Evolutionary conservation across 2,329 filamentous ascomycete species (phyloP).

Genomic region (Trichophyton mentagrophytes): DNA sequence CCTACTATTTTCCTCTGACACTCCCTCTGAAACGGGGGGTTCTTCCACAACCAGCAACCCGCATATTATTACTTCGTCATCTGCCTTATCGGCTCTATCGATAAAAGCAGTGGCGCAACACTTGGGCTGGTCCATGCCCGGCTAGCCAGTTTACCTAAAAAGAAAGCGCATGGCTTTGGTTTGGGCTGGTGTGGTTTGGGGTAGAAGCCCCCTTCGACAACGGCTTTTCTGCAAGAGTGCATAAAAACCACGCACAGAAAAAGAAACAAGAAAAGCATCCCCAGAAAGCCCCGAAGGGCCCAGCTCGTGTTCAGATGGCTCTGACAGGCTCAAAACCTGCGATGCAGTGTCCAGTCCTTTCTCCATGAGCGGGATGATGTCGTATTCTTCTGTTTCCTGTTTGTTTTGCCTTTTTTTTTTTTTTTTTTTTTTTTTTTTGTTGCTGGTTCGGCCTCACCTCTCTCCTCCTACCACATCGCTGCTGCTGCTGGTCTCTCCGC

Average conservation of each 20-base stretch:
- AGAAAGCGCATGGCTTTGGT: background rate
- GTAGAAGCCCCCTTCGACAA: background rate
- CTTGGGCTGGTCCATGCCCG: background rate
- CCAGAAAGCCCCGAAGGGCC: background rate
- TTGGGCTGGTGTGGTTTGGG: too few relatives aligned
- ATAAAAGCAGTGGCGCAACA: background rate
- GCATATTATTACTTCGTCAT: background rate
- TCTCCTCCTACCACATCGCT: background rate
- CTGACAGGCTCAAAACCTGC: background rate
- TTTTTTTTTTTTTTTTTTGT: too few relatives aligned
- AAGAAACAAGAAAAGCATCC: background rate
- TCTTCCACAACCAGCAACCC: background rate
- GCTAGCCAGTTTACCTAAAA: background rate
- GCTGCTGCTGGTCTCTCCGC: background rate
- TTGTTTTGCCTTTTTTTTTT: background rate
- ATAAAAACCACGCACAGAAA: background rate
- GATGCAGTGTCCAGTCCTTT: background rate
- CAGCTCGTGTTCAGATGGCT: background rate
- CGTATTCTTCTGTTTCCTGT: background rate
- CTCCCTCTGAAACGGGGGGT: too few relatives aligned
- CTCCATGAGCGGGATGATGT: background rate
- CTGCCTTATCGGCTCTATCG: background rate
- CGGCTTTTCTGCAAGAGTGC: slow-evolving; percentile 1
- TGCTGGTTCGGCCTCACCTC: background rate
- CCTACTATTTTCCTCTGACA: too few relatives aligned